Conservation (phyloP, 352 stramenopile genomes). For the Aphanomyces stellatus region DNA sequence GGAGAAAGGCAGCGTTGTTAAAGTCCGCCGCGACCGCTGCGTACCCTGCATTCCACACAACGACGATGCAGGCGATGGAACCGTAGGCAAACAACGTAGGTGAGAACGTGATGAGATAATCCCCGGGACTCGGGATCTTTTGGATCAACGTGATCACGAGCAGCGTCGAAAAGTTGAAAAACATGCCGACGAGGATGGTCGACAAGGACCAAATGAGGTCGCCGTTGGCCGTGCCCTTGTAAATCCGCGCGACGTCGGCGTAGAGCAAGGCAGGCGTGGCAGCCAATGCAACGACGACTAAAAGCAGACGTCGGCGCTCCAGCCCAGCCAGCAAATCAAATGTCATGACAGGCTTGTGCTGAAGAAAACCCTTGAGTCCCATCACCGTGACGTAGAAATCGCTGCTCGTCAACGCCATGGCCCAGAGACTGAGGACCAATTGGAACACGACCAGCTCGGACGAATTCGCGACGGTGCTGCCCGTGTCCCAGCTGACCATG, state of each 20-base stretch:
- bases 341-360: neutral
- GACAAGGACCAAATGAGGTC: constrained; percentile 3
- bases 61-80: neutral
- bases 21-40: neutral
- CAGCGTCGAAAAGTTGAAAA: neutral
- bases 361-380: neutral
- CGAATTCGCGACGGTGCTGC: neutral
- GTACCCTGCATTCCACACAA: neutral
- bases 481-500: neutral
- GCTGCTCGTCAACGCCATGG: neutral
- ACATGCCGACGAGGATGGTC: neutral
- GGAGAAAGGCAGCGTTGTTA: neutral
- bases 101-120: neutral
- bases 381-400: neutral
- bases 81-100: neutral
- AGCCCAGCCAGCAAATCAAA: neutral
- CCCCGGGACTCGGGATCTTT: neutral
- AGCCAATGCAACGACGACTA: neutral
- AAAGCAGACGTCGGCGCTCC: neutral
- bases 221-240: neutral
- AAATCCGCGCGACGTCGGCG: neutral
- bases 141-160: neutral
- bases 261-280: neutral
- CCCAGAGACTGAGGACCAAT: neutral
- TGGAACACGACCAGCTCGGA: neutral